phyloP scores from a whole-genome alignment of 2,329 filamentous ascomycete genomes.

The Nigrospora sphaerica region DNA sequence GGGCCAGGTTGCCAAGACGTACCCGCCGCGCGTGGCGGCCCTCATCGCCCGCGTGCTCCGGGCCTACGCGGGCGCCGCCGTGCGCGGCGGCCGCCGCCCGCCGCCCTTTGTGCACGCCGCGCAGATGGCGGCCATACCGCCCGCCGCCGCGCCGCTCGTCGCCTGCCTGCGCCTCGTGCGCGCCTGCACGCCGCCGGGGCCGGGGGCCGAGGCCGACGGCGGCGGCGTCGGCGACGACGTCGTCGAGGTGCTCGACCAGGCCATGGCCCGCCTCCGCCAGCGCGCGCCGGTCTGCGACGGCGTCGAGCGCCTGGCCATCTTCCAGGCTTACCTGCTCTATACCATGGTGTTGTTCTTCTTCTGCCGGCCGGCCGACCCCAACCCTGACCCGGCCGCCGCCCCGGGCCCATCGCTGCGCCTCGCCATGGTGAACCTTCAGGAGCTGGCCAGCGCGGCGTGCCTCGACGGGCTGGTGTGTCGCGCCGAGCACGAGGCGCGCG shows the following conservation, averaged over 20 bases:
- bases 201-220: slow-evolving; percentile 23
- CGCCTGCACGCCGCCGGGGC: slow-evolving; percentile 27
- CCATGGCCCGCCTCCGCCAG: slow-evolving; percentile 33
- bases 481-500: slow-evolving; percentile 26
- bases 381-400: too few species aligned
- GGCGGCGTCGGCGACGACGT: slow-evolving; percentile 29
- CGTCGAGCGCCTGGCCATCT: slow-evolving; percentile 30
- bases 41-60: slow-evolving; percentile 36
- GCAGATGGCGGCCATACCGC: slow-evolving; percentile 20
- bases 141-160: slow-evolving; percentile 23
- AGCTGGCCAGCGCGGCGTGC: slow-evolving; percentile 34
- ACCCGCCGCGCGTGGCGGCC: slow-evolving; percentile 24
- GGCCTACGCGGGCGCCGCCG: slow-evolving; percentile 30
- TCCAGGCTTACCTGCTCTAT: slow-evolving; percentile 49
- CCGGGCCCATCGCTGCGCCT: slow-evolving; percentile 26
- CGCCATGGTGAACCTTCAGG: slow-evolving; percentile 41
- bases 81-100: slow-evolving; percentile 24
- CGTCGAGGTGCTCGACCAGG: slow-evolving; percentile 26
- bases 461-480: slow-evolving; percentile 34
- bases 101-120: slow-evolving; percentile 37
- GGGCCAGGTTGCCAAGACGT: slow-evolving; percentile 33
- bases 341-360: slow-evolving; percentile 39
- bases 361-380: slow-evolving; percentile 7
- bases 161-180: slow-evolving; percentile 33
- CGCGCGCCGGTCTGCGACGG: slow-evolving; percentile 17